These are phyloP conservation scores for Brassica rapa DNA, from an alignment of 345 rosid species.

Conservation along the genomic window DNA sequence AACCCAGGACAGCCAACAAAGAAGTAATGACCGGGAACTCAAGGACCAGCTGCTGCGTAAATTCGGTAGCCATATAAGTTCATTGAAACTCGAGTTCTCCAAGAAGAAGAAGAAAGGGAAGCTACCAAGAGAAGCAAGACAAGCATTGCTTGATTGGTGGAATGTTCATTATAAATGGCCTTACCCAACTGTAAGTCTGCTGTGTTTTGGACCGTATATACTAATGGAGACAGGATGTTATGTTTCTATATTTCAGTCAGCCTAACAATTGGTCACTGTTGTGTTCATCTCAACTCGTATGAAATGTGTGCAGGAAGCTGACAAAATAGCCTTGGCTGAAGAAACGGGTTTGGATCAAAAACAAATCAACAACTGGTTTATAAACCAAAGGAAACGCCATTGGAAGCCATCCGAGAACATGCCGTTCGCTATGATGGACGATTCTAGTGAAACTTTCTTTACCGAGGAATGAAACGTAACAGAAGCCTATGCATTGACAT, in stretches of 20 bases:
- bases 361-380: conserved; percentile 88
- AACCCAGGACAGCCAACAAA: conserved; percentile 46
- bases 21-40: conserved; percentile 61
- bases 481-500: background rate
- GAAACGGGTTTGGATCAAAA: conserved; percentile 80
- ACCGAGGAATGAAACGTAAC: conserved; percentile 48
- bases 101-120: conserved; percentile 90
- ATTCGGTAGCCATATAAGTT: conserved; percentile 72
- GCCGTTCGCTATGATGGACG: conserved; percentile 64
- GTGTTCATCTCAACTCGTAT: background rate
- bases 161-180: conserved; percentile 79
- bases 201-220: background rate
- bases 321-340: conserved; percentile 68
- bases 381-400: conserved; percentile 82
- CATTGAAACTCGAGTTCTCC: conserved; percentile 70
- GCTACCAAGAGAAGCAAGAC: conserved; percentile 79
- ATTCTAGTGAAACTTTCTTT: conserved; percentile 57
- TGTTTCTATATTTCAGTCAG: background rate
- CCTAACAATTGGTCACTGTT: background rate
- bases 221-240: background rate
- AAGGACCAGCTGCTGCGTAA: conserved; percentile 63
- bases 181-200: conserved; percentile 64
- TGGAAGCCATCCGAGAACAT: conserved; percentile 85
- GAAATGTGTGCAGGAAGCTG: conserved; percentile 55
- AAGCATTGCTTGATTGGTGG: conserved; percentile 78